Percentiles rank a stretch among this genome's conserved stretches.
phyloP scores from a whole-genome alignment of 2,329 filamentous ascomycete genomes.

The Ophiostoma himal-ulmi region DNA sequence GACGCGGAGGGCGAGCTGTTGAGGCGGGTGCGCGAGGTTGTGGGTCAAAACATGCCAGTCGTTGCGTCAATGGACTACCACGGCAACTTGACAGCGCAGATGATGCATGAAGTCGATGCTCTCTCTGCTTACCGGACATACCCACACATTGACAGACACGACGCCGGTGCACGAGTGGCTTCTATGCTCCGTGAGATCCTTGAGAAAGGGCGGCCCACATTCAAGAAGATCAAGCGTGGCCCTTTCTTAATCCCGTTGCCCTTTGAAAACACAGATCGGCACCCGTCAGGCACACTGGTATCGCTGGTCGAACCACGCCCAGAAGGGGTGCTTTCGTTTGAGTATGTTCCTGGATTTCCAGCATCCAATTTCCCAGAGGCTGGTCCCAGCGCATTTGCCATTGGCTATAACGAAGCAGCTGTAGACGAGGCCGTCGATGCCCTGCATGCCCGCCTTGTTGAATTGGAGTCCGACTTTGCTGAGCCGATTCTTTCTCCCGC shows the following conservation, averaged over 20 bases:
- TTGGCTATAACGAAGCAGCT: neutral
- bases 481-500: neutral
- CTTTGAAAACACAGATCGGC: neutral
- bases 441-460: neutral
- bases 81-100: constrained; percentile 1
- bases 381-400: neutral
- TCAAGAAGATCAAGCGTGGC: neutral
- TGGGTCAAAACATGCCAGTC: neutral
- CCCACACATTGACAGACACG: neutral
- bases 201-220: neutral
- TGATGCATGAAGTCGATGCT: neutral
- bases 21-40: neutral
- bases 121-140: constrained; percentile 4
- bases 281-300: neutral
- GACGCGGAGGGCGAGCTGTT: neutral
- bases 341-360: neutral
- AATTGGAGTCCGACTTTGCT: neutral
- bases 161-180: neutral
- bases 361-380: neutral
- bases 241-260: neutral
- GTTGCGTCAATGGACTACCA: neutral
- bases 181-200: neutral
- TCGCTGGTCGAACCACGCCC: neutral
- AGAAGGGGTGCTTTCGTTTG: neutral
- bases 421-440: neutral